Evolutionary conservation across 169 alveolate genomes (phyloP).

Genomic region (Plasmodium chabaudi): DNA sequence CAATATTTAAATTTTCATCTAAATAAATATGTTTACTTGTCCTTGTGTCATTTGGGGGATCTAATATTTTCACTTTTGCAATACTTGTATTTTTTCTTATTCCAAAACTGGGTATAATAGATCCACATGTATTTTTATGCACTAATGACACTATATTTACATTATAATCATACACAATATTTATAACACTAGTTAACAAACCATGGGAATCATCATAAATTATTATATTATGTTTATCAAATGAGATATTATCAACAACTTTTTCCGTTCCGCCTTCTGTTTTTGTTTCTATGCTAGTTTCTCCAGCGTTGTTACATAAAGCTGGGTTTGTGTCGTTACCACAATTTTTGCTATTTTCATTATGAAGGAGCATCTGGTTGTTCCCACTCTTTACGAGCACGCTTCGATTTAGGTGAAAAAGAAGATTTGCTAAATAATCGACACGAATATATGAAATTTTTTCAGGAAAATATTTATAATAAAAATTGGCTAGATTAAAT

Average conservation of each 20-base stretch:
- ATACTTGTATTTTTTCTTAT: slow-evolving; percentile 28
- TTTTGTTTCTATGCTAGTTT: not conserved
- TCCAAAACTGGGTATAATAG: slow-evolving; percentile 56
- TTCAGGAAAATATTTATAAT: slow-evolving; percentile 60
- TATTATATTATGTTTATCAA: slow-evolving; percentile 20
- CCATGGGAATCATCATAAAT: slow-evolving; percentile 68
- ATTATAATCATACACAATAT: slow-evolving; percentile 21
- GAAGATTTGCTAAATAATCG: slow-evolving; percentile 42
- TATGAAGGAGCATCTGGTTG: not conserved
- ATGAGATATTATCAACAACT: not conserved
- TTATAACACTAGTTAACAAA: slow-evolving; percentile 25
- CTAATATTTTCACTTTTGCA: slow-evolving; percentile 17
- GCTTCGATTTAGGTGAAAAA: slow-evolving; percentile 40
- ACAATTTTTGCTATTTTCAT: not conserved
- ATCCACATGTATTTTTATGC: slow-evolving; percentile 35
- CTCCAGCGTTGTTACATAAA: not conserved
- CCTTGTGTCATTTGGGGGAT: not conserved
- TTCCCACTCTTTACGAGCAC: not conserved
- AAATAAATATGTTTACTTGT: not conserved
- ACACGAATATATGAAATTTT: slow-evolving; percentile 37
- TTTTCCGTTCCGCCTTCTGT: not conserved
- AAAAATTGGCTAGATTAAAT: slow-evolving; percentile 21
- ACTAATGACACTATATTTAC: slow-evolving; percentile 55
- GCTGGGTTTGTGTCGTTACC: not conserved
- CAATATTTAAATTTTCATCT: not conserved